These are phyloP conservation scores for Salix caprea DNA, from an alignment of 345 rosid species.

Conservation along the genomic window DNA sequence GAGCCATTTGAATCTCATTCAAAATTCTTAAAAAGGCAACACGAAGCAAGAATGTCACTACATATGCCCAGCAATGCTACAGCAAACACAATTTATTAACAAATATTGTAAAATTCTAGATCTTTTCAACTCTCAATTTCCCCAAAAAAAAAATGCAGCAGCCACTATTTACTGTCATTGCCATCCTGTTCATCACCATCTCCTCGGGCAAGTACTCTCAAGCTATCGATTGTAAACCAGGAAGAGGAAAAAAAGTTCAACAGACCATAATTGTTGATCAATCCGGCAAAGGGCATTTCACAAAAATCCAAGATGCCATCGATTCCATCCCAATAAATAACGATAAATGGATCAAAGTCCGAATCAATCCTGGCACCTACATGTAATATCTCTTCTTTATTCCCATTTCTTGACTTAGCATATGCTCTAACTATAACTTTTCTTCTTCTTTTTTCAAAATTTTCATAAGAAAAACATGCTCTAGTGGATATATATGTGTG, in stretches of 20 bases:
- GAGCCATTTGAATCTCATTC: no score
- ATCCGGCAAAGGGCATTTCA: background rate
- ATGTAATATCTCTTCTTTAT: background rate
- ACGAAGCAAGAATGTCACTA: no score
- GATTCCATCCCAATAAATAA: background rate
- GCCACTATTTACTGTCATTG: background rate
- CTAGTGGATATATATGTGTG: no score
- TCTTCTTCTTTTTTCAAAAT: no score
- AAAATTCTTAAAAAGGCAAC: no score
- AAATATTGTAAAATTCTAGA: no score
- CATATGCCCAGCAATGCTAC: no score
- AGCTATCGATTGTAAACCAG: background rate
- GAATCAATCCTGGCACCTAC: background rate
- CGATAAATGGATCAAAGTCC: background rate
- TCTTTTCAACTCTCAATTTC: no score
- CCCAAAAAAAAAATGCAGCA: background rate
- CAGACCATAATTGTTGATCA: background rate
- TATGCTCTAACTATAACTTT: background rate
- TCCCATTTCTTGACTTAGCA: background rate
- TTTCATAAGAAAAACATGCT: no score
- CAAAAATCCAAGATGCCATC: background rate
- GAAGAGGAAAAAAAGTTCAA: background rate
- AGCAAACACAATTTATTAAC: no score
- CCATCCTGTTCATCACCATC: background rate
- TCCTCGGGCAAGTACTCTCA: background rate